A percentile compares a stretch with the other conserved stretches of the same genome.
Conservation (phyloP, 2,329 filamentous ascomycete species). For the Bipolaris sorokiniana region DNA sequence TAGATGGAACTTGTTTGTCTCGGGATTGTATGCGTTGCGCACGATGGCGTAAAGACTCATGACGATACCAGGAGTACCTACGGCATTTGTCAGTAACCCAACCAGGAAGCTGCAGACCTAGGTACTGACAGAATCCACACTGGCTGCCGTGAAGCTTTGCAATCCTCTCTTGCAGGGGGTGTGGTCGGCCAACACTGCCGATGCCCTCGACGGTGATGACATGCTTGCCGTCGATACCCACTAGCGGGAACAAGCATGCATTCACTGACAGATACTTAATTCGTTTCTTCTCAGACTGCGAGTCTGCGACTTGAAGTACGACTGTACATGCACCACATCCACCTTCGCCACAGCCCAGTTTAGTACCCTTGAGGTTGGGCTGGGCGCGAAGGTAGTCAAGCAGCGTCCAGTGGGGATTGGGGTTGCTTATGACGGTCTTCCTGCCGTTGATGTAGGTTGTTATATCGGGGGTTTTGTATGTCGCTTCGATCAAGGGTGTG, state of each 20-base stretch:
- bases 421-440: slow-evolving; percentile 78
- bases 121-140: slow-evolving; percentile 75
- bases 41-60: slow-evolving; percentile 90
- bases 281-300: slow-evolving; percentile 77
- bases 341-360: slow-evolving; percentile 93
- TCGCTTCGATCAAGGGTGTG: slow-evolving; percentile 71
- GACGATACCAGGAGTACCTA: slow-evolving; percentile 83
- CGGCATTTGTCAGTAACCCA: neutral
- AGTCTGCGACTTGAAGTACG: slow-evolving; percentile 57
- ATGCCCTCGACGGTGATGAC: slow-evolving; percentile 97
- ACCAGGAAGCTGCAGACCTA: fast-evolving
- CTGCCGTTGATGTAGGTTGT: slow-evolving; percentile 93
- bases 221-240: slow-evolving; percentile 94
- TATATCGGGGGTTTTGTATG: slow-evolving; percentile 74
- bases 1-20: slow-evolving; percentile 43
- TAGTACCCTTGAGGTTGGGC: slow-evolving; percentile 92
- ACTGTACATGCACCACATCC: slow-evolving; percentile 96
- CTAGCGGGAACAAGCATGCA: slow-evolving; percentile 87
- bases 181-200: slow-evolving; percentile 80
- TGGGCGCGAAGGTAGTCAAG: slow-evolving; percentile 82
- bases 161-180: slow-evolving; percentile 87
- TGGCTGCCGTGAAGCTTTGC: slow-evolving; percentile 91
- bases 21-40: slow-evolving; percentile 64
- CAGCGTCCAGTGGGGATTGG: slow-evolving; percentile 88
- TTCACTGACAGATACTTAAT: slow-evolving; percentile 96